Base-by-base conservation (phyloP, 73 alveolate species). In the Strombidium stylifer region DNA sequence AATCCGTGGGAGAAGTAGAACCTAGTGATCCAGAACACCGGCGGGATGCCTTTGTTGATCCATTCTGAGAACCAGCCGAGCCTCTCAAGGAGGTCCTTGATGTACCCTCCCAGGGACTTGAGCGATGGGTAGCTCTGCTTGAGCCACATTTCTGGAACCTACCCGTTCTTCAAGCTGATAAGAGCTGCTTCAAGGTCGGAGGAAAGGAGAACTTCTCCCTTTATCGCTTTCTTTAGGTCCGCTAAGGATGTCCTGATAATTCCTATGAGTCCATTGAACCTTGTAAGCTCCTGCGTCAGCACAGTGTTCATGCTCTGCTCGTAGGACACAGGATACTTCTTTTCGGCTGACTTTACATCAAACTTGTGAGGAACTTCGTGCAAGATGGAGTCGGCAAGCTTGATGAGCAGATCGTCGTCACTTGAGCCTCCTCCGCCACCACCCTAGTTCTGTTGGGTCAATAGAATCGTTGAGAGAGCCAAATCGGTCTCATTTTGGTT, bases 281-380 rank as follows among this genome's bases (percentile, higher is more conserved):
- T 74, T 35, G 89, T 91, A 24, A 97, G 92, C 80, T 97, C 99
- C 71, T 97, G 97, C 14, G 97, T 87, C 30, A 97, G 89, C 40
- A 97, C 99, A 42, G 99, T 96, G 75, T 97, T 97, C 98, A 97
- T 91, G 40, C 97, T 82, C 85, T 97, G 98, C 75, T 76, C 93
- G 55, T 96, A 96, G 54, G 92, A 87, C n/a, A 97, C 96, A 1
- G 99, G 99, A 83, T 93, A 97, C 79, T 87, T 95, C 69, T 87
- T 93, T 60, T 83, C 86, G 16, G 95, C 98, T 41, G 56, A 61
- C 58, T 80, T 93, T 39, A 84, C 77, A 53, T 94, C 95, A 75
- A 75, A 94, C n/a, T 83, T 81, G 58, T 85, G 97, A 2, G 99
- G 98, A 56, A 93, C 84, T 57, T 82, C 96, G 23, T 69, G 80